Base-by-base conservation (phyloP, 768 basidiomycete species). In the Galerina marginata region DNA sequence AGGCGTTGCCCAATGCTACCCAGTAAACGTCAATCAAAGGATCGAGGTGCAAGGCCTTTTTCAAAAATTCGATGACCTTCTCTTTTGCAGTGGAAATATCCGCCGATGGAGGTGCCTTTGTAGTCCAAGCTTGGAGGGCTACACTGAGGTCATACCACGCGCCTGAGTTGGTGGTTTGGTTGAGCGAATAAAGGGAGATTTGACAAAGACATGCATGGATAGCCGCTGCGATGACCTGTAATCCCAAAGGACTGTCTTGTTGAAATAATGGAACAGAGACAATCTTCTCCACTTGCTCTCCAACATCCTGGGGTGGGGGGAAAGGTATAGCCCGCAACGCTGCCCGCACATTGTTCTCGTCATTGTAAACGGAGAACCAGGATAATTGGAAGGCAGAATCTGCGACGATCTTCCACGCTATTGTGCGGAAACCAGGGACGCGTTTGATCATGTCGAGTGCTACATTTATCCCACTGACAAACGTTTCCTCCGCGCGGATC, bases 341-440 rank as follows among this genome's bases (percentile, higher is more conserved):
- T 62, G 42, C 66, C 63, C 73, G 72, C 9, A 88, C 72, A 12
- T 63, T 59, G 1, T 62, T 68, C 62, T 80, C 77, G 25, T 90
- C 78, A 10, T 77, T 71, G 62, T 86, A 88, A 4, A 76, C 74
- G 2, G 83, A 75, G 46, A 80, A 77, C 29, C 72, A 74, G 3
- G 90, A 89, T 11, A 98, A 75, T 50, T 84, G 81, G 66, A 87
- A 86, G 4, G 92, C 72, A 3, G 90, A 86, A 71, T 99, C 96
- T 0, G 86, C 92, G 10, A 88, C 79, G 6, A 81, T 76, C 72
- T 99, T 99, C 96, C 96, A 99, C 4, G 84, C 84, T 2, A 92
- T 78, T 4, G 83, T 77, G 15, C 91, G 84, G 71, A 91, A 90
- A 1, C 90, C 89, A 9, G 85, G 71, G 44, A 82, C 82, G 15